These are phyloP conservation scores for Talaromyces sp. DNA, from an alignment of 2,329 filamentous ascomycete species.

Conservation along the genomic window DNA sequence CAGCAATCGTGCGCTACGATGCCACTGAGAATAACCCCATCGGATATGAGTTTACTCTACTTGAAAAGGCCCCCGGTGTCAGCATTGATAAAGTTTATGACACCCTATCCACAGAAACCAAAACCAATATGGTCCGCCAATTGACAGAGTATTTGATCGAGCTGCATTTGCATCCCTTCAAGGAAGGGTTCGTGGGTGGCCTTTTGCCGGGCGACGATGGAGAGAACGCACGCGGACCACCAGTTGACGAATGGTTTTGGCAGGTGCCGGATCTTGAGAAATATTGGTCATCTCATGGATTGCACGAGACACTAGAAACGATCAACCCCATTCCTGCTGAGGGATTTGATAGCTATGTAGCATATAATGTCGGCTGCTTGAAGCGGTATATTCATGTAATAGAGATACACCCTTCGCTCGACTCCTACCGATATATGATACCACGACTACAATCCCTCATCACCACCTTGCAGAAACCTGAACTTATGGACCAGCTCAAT, in stretches of 20 bases:
- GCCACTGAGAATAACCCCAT: slow-evolving; percentile 28
- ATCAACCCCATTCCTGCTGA: slow-evolving; percentile 12
- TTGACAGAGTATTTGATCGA: slow-evolving; percentile 31
- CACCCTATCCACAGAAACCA: slow-evolving; percentile 21
- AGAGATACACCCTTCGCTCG: slow-evolving; percentile 26
- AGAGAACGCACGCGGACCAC: slow-evolving; percentile 23
- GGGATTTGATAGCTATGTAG: slow-evolving; percentile 27
- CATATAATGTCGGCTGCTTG: slow-evolving; percentile 25
- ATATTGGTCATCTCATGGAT: slow-evolving; percentile 26
- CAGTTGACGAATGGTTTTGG: slow-evolving; percentile 41
- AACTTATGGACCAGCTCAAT: slow-evolving; percentile 21
- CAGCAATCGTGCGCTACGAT: slow-evolving; percentile 30
- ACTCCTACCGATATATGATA: slow-evolving; percentile 26
- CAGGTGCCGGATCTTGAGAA: slow-evolving; percentile 29
- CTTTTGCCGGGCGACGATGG: slow-evolving; percentile 16
- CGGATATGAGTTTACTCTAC: slow-evolving; percentile 34
- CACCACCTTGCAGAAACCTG: background rate
- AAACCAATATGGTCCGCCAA: slow-evolving; percentile 27
- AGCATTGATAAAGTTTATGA: slow-evolving; percentile 31
- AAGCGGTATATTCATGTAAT: slow-evolving; percentile 29
- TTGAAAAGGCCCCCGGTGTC: slow-evolving; percentile 27
- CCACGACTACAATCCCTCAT: slow-evolving; percentile 30
- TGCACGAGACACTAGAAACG: slow-evolving; percentile 6
- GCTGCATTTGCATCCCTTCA: slow-evolving; percentile 28
- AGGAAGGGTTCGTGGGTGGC: slow-evolving; percentile 26